Conservation (phyloP, 805 yeast genomes). For the Debaryomyces castellii region DNA sequence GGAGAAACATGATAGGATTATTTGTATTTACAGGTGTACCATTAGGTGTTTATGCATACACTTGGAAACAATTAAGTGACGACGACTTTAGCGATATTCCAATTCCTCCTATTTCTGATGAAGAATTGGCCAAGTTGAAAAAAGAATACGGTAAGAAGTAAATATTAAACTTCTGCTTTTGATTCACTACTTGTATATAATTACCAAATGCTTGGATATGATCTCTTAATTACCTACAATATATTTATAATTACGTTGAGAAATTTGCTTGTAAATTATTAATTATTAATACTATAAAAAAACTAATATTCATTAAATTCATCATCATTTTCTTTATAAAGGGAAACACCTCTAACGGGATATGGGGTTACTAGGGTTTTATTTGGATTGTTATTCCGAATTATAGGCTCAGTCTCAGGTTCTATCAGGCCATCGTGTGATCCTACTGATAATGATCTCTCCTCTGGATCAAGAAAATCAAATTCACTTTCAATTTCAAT, state of each 20-base stretch:
- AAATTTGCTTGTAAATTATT: not conserved
- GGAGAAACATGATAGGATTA: slow-evolving; percentile 68
- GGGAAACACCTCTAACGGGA: slow-evolving; percentile 32
- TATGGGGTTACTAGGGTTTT: slow-evolving; percentile 18
- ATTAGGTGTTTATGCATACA: slow-evolving; percentile 61
- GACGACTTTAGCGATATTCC: slow-evolving; percentile 93
- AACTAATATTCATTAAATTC: not conserved
- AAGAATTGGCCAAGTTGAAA: slow-evolving; percentile 68
- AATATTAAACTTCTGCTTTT: not conserved
- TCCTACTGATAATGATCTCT: not conserved
- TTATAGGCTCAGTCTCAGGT: not conserved
- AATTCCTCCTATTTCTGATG: slow-evolving; percentile 85
- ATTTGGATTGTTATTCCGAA: not conserved
- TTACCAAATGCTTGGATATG: not conserved
- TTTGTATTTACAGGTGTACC: slow-evolving; percentile 62
- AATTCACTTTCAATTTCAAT: not conserved
- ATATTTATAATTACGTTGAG: not conserved
- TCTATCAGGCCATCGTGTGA: not conserved
- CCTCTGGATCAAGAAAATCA: not conserved
- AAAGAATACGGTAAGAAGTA: slow-evolving; percentile 61
- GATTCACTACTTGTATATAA: not conserved
- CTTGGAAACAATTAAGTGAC: slow-evolving; percentile 62
- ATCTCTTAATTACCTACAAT: not conserved
- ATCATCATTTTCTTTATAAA: slow-evolving; percentile 11
- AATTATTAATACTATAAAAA: too few relatives aligned